A percentile compares a stretch with the other conserved stretches of the same genome.
Conservation (phyloP, 2,329 filamentous ascomycete species). For the Fusarium coicis region DNA sequence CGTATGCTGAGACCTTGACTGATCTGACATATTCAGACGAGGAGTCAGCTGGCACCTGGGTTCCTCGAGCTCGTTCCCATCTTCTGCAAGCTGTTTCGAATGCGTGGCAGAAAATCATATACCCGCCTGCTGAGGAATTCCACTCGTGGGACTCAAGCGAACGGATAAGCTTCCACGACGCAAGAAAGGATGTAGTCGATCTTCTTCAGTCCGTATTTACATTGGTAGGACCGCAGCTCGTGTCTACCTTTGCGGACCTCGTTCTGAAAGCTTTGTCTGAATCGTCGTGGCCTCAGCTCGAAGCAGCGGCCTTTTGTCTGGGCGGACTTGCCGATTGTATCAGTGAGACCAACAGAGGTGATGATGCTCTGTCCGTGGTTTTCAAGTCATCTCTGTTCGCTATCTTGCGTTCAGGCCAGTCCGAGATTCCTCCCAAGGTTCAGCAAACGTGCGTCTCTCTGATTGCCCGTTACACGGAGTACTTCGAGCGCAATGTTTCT, state of each 20-base stretch:
- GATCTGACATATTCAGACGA: constrained; percentile 67
- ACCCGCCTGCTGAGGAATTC: constrained; percentile 68
- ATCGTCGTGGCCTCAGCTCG: constrained; percentile 68
- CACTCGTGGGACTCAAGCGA: constrained; percentile 77
- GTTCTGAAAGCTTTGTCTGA: constrained; percentile 61
- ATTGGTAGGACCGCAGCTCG: constrained; percentile 65
- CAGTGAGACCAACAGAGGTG: constrained; percentile 65
- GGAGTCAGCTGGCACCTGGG: constrained; percentile 62
- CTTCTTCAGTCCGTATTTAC: constrained; percentile 78
- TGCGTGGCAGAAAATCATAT: constrained; percentile 76
- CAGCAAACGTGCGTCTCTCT: constrained; percentile 76
- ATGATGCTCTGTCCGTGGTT: constrained; percentile 68
- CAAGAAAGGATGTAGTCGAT: constrained; percentile 82
- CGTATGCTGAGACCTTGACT: constrained; percentile 75
- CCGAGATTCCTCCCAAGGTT: constrained; percentile 68
- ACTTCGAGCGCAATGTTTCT: constrained; percentile 76
- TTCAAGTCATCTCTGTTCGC: constrained; percentile 70
- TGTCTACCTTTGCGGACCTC: constrained; percentile 67
- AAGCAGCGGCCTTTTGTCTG: constrained; percentile 71
- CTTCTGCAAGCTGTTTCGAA: constrained; percentile 73
- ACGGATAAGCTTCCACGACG: constrained; percentile 74
- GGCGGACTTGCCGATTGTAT: constrained; percentile 75
- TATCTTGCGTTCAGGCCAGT: constrained; percentile 61
- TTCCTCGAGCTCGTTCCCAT: constrained; percentile 65
- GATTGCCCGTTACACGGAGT: constrained; percentile 79